Evolutionary conservation across 257 asterid genomes (phyloP), one percentile per base, ranked within the genome.

Genomic region (Capsicum pubescens): DNA sequence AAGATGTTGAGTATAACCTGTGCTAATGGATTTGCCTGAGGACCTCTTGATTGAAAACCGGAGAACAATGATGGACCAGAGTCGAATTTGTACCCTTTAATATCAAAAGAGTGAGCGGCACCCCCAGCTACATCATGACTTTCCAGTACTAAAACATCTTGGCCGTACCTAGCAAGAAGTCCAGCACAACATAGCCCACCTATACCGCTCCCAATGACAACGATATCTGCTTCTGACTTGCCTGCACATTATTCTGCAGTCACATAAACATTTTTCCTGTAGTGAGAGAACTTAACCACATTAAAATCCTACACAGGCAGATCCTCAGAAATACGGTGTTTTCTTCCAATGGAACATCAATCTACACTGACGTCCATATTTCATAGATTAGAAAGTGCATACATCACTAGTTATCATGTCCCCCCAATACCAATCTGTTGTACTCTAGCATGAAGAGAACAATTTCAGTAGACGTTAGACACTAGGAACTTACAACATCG

Each of bases 21-120:
- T 76, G 97, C 98, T 60, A 96, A 93, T 87, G 99, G 99, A 84
- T 96, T 96, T 7, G 98, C 98, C 90, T 96, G 99, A 68, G 89
- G 97, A 81, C 99, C 99, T 91, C 99, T 88, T 52, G 98, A 94
- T 71, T 91, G 98, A 63, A 94, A 93, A 21, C 99, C 99, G 57
- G 98, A 96, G 91, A 93, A 96, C 83, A 96, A 79, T 86, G 99
- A 96, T 5, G 99, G 99, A 32, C 99, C 99, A 4, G 98, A 96
- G 84, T 96, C 98, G 16, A 96, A 96, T 86, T 92, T 93, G 87
- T 89, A 96, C 68, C 88, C 94, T 86, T 93, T 94, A 35, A 94
- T 87, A 83, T 93, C 92, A 70, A 96, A 94, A 46, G 98, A 90
- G 89, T 96, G 99, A 79, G 99, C 98, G 79, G 98, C 98, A 59